Evolutionary conservation across 805 yeast species (phyloP).

Genomic region (Saccharomycopsis lassenensis): DNA sequence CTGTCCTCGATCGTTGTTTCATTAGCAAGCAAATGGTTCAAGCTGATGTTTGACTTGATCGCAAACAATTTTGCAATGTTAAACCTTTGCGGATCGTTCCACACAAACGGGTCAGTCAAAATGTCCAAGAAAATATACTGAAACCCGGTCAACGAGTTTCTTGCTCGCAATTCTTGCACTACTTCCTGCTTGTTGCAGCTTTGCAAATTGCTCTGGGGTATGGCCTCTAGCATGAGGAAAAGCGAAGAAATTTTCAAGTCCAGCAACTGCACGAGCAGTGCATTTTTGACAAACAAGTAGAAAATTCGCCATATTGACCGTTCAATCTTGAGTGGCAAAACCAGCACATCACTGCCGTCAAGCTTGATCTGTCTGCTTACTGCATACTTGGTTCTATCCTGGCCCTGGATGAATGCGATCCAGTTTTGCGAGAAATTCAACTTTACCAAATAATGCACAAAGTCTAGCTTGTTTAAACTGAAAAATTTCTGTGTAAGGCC

Average conservation of each 20-base stretch:
- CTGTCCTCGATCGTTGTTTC: too few relatives aligned
- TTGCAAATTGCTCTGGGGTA: slow-evolving; percentile 8
- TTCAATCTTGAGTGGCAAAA: slow-evolving; percentile 11
- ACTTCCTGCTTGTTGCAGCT: not conserved
- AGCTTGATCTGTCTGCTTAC: too few relatives aligned
- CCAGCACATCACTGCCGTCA: not conserved
- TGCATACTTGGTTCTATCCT: not conserved
- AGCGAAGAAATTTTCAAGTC: slow-evolving; percentile 1
- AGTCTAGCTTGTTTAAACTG: slow-evolving; percentile 5
- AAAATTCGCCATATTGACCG: slow-evolving; percentile 18
- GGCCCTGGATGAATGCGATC: slow-evolving; percentile 9
- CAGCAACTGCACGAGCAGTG: not conserved
- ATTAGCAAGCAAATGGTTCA: too few relatives aligned
- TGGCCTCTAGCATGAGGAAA: slow-evolving; percentile 7
- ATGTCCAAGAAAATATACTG: too few relatives aligned
- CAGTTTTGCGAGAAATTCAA: slow-evolving; percentile 12
- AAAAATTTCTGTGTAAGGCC: slow-evolving; percentile 17
- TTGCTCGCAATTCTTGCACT: too few relatives aligned
- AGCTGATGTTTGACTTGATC: too few relatives aligned
- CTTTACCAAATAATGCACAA: slow-evolving; percentile 7
- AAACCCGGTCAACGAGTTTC: too few relatives aligned
- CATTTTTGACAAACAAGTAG: slow-evolving; percentile 14
- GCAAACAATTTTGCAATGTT: too few relatives aligned
- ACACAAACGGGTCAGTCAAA: too few relatives aligned
- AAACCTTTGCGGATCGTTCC: too few relatives aligned